Conservation (phyloP, 306 rosid species). For the Astragalus membranaceus region DNA sequence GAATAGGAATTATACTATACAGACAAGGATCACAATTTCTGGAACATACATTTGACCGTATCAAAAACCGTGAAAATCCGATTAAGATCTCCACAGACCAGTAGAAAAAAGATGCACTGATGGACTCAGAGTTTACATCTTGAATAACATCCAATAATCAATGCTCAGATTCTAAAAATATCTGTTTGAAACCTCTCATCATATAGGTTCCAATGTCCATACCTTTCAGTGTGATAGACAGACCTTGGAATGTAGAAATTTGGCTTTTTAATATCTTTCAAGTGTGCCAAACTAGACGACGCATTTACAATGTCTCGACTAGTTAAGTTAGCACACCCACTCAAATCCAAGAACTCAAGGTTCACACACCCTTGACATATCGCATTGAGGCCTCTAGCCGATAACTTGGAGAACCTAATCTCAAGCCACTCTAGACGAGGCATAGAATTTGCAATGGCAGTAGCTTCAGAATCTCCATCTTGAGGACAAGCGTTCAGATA, state of each 20-base stretch:
- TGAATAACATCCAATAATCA: neutral
- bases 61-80: constrained; percentile 7
- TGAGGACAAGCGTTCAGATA: constrained; percentile 74
- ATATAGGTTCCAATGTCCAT: constrained; percentile 79
- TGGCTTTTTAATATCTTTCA: constrained; percentile 32
- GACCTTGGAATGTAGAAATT: constrained; percentile 38
- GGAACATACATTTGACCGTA: constrained; percentile 1
- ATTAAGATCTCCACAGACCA: constrained; percentile 6
- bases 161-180: constrained; percentile 56
- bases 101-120: neutral
- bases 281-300: constrained; percentile 27
- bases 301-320: constrained; percentile 61
- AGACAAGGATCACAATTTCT: constrained; percentile 18
- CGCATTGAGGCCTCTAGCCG: constrained; percentile 49
- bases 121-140: neutral
- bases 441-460: constrained; percentile 68
- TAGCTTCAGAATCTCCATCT: constrained; percentile 80
- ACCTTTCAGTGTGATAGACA: constrained; percentile 37
- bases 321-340: constrained; percentile 72
- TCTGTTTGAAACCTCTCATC: constrained; percentile 91
- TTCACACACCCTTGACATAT: constrained; percentile 63
- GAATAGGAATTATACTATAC: constrained; percentile 21
- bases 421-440: constrained; percentile 69
- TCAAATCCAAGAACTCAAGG: constrained; percentile 73
- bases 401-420: constrained; percentile 65